Percentiles rank a stretch among this genome's conserved stretches.
Conservation (phyloP, 139 green algal species). For the Parachlorella kessleri region DNA sequence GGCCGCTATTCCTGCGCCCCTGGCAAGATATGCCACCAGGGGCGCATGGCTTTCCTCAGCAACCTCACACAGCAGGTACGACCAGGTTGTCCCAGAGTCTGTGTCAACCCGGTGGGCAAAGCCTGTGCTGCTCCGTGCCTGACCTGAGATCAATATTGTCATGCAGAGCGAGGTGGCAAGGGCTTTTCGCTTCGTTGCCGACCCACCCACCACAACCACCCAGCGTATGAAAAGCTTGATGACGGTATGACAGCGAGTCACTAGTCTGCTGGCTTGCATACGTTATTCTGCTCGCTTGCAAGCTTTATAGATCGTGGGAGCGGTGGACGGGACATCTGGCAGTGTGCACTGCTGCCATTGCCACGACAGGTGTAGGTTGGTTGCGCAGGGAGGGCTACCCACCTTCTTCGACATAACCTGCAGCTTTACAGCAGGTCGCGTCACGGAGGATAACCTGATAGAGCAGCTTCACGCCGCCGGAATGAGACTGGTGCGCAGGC, state of each 20-base stretch:
- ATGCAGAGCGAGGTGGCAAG: not conserved
- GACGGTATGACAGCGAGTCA: too few species aligned
- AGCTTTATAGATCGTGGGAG: too few species aligned
- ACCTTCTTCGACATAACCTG: conserved; percentile 94
- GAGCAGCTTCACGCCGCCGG: conserved; percentile 68
- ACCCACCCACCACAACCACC: conserved; percentile 93
- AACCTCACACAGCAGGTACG: too few species aligned
- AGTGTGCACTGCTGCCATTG: too few species aligned
- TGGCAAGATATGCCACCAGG: conserved; percentile 18
- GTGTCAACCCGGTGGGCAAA: too few species aligned
- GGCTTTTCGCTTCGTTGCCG: conserved; percentile 75
- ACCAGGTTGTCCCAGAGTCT: too few species aligned
- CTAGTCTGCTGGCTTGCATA: too few species aligned
- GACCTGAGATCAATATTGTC: not conserved
- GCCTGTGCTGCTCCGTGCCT: too few species aligned
- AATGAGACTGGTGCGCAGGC: conserved; percentile 54
- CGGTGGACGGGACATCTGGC: too few species aligned
- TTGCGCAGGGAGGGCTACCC: conserved; percentile 81
- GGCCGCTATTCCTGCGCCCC: conserved; percentile 25
- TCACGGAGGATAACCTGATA: conserved; percentile 94
- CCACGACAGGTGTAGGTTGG: too few species aligned
- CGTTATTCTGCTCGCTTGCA: too few species aligned
- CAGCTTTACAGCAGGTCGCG: conserved; percentile 75
- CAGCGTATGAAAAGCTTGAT: conserved; percentile 85
- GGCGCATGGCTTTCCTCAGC: conserved; percentile 38